These are phyloP conservation scores for Paramecium sonneborni DNA, from an alignment of 73 alveolate genomes.

Conservation along the genomic window DNA sequence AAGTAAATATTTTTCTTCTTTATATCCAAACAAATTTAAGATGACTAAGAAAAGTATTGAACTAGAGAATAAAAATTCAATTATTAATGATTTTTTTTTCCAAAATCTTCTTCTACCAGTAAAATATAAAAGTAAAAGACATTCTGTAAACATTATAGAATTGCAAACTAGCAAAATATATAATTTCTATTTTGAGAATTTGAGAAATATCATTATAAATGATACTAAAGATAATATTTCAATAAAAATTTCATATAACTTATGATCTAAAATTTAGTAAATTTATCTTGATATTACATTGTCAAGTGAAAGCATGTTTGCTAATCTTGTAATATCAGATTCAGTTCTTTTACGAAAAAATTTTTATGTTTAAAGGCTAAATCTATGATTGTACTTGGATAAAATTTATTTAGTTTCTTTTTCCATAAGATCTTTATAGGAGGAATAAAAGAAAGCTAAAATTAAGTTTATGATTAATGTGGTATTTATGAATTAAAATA, in stretches of 20 bases:
- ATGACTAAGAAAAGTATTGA: background rate
- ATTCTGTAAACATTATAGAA: background rate
- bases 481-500: conserved; percentile 19
- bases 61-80: background rate
- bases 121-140: background rate
- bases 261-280: background rate
- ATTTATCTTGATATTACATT: background rate
- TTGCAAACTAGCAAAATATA: background rate
- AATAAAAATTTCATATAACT: background rate
- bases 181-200: background rate
- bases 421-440: background rate
- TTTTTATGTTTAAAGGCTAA: background rate
- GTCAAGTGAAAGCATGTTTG: background rate
- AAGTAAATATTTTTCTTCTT: background rate
- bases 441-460: conserved; percentile 17
- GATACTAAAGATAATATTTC: background rate
- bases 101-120: background rate
- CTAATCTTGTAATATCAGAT: background rate
- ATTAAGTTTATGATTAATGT: background rate
- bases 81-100: background rate
- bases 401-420: background rate
- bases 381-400: background rate
- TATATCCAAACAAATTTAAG: background rate
- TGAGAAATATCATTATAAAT: background rate
- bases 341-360: background rate